Base-by-base conservation (phyloP, 306 rosid genomes). In the Lathyrus aphaca region DNA sequence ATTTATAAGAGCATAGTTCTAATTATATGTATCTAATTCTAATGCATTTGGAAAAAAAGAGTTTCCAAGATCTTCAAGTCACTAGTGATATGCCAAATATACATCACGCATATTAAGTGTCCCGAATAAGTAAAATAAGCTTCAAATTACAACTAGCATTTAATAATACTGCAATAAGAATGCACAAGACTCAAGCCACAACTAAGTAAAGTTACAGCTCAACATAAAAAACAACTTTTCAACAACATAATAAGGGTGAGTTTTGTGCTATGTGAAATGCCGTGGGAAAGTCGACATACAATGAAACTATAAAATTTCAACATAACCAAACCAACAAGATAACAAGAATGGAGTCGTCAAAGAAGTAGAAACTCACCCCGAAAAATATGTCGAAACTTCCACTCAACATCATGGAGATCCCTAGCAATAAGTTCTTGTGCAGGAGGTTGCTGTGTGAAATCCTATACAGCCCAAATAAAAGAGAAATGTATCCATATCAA, bases 391-490 rank as follows among this genome's bases (percentile, higher is more conserved):
- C 90, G 84, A 77, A 90, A 90, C 79, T 87, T 90, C 96, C 96
- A 90, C 85, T 90, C 96, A 44, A 83, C 86, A 64, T 90, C 96
- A 69, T 90, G 96, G 84, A 90, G 93, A 77, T 90, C 96, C 86
- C 88, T 80, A 13, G 94, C 96, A 74, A 90, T 85, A 23, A 90
- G 86, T 80, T 90, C 93, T 80, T 90, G 96, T 4, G 93, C 96
- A 17, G 96, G 96, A 27, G 96, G 96, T 78, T 87, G 96, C 72
- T 25, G 89, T 6, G 94, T 74, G 78, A 85, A 90, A 82, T 90
- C 96, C 96, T 90, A 82, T 59, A 74, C 13, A 48, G 12, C 46
- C 78, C 77, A 66, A 81, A 70, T 21, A 75, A 27, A 72, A 74
- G 19, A 55, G 23, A 74, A 67, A 66, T 69, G 39, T 27, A 74